A percentile compares a stretch with the other conserved stretches of the same genome.
Conservation (phyloP, 2,329 filamentous ascomycete species). For the Canariomyces notabilis region DNA sequence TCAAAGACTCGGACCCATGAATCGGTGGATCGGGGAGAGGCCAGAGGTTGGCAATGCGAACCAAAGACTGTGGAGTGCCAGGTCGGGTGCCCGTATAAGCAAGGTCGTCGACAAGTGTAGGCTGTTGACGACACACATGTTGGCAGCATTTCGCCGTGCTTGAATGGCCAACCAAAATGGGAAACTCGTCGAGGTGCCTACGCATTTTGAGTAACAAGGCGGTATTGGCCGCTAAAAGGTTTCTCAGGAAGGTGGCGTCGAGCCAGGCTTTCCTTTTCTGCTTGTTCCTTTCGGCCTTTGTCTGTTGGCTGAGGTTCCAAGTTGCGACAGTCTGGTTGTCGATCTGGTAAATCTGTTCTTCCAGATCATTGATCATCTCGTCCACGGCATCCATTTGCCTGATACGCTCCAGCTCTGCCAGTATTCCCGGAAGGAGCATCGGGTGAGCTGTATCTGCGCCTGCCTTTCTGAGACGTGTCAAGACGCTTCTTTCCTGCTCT, state of each 20-base stretch:
- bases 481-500: slow-evolving; percentile 16
- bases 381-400: slow-evolving; percentile 24
- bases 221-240: slow-evolving; percentile 24
- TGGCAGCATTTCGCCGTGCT: no score
- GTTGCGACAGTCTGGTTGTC: slow-evolving; percentile 9
- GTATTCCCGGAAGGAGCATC: slow-evolving; percentile 28
- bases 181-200: no score
- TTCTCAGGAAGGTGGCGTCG: slow-evolving; percentile 26
- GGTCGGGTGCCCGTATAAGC: no score
- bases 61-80: no score
- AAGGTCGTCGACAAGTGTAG: no score
- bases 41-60: no score
- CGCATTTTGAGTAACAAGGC: background rate
- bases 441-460: slow-evolving; percentile 22
- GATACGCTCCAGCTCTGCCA: slow-evolving; percentile 29
- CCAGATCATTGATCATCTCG: slow-evolving; percentile 21
- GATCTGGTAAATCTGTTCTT: slow-evolving; percentile 23
- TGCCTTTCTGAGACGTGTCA: slow-evolving; percentile 12
- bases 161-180: no score
- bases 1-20: no score
- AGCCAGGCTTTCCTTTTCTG: slow-evolving; percentile 24
- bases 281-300: slow-evolving; percentile 6
- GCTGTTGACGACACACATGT: no score
- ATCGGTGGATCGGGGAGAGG: no score
- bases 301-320: background rate